Evolutionary conservation across 2,329 filamentous ascomycete genomes (phyloP).

Genomic region (Penicillium capsulatum): DNA sequence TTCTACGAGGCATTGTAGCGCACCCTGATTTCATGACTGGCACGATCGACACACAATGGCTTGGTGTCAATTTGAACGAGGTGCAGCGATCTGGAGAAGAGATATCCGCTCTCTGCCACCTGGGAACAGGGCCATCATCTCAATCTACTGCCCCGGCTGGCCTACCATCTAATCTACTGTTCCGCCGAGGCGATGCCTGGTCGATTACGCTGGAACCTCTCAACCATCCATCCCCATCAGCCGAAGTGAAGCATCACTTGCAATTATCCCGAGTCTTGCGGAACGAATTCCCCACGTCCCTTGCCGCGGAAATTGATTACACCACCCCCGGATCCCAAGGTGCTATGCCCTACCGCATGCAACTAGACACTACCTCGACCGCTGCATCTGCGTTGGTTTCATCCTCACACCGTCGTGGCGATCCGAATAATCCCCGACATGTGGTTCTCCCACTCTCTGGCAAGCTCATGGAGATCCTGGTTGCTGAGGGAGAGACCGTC

Average conservation of each 20-base stretch:
- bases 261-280: conserved; percentile 52
- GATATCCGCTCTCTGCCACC: conserved; percentile 10
- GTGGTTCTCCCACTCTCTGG: conserved; percentile 56
- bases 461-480: conserved; percentile 56
- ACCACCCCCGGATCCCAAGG: conserved; percentile 37
- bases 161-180: conserved; percentile 42
- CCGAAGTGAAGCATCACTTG: conserved; percentile 47
- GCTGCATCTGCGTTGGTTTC: conserved; percentile 39
- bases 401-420: conserved; percentile 48
- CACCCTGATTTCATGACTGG: conserved; percentile 50
- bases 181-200: conserved; percentile 59
- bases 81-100: conserved; percentile 37
- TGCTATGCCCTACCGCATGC: conserved; percentile 44
- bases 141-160: conserved; percentile 12
- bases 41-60: conserved; percentile 54
- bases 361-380: conserved; percentile 45
- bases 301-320: conserved; percentile 52
- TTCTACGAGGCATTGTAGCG: conserved; percentile 52
- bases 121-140: neutral
- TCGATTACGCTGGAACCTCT: conserved; percentile 46
- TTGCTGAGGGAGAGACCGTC: conserved; percentile 51
- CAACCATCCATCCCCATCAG: conserved; percentile 11
- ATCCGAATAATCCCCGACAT: conserved; percentile 49
- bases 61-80: conserved; percentile 47
- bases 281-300: conserved; percentile 57